phyloP scores from a whole-genome alignment of 2,329 filamentous ascomycete genomes.

The Claviceps pusilla region DNA sequence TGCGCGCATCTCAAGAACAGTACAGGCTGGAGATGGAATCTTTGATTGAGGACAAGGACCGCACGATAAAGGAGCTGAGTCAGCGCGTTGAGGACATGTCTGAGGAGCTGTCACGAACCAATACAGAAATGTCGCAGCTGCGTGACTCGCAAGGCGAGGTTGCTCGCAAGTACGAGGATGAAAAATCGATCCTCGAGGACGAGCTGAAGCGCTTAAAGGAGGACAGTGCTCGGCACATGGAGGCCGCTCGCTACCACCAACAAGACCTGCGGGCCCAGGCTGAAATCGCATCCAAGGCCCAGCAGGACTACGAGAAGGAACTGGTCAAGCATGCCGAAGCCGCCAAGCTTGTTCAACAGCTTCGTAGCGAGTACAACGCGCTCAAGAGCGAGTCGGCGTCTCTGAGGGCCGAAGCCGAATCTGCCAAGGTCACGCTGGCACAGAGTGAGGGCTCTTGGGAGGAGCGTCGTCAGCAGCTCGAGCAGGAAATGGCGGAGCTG shows the following conservation, averaged over 20 bases:
- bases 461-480: conserved; percentile 64
- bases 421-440: conserved; percentile 60
- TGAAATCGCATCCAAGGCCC: conserved; percentile 81
- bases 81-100: conserved; percentile 74
- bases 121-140: conserved; percentile 64
- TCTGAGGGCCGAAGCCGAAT: conserved; percentile 68
- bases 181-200: conserved; percentile 62
- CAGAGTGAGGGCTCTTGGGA: conserved; percentile 83
- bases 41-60: conserved; percentile 61
- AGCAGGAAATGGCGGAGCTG: conserved; percentile 69
- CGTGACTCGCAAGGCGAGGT: conserved; percentile 69
- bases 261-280: conserved; percentile 87
- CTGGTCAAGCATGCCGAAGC: conserved; percentile 90
- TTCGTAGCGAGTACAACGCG: conserved; percentile 68
- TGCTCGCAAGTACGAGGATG: conserved; percentile 57
- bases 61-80: conserved; percentile 64
- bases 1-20: conserved; percentile 68
- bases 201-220: conserved; percentile 73
- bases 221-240: conserved; percentile 63
- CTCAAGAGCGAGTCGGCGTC: conserved; percentile 65
- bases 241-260: conserved; percentile 71
- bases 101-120: conserved; percentile 64
- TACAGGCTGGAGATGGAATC: conserved; percentile 76
- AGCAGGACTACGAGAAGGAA: conserved; percentile 90
- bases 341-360: conserved; percentile 65